phyloP scores from a whole-genome alignment of 2,329 filamentous ascomycete genomes.

The Alternaria arbusti region DNA sequence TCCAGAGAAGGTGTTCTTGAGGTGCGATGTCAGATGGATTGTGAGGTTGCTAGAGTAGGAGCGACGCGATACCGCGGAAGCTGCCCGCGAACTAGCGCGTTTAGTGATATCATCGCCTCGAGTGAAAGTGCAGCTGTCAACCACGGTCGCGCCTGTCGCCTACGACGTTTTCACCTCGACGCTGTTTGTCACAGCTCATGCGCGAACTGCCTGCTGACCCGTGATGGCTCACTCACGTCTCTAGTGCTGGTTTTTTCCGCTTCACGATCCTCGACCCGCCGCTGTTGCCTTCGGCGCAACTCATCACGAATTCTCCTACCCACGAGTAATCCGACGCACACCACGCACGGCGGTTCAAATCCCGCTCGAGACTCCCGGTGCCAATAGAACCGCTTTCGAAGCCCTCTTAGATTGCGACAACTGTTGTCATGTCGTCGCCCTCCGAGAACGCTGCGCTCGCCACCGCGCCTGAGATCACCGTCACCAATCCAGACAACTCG shows the following conservation, averaged over 20 bases:
- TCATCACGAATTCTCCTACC: background rate
- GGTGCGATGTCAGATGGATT: background rate
- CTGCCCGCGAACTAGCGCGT: conserved; percentile 28
- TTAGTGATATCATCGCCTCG: conserved; percentile 29
- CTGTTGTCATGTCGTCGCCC: conserved; percentile 16
- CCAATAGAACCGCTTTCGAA: background rate
- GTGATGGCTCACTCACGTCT: background rate
- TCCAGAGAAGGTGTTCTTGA: background rate
- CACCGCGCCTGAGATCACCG: conserved; percentile 15
- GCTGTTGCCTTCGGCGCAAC: conserved; percentile 24
- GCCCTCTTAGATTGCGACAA: background rate
- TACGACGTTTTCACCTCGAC: background rate
- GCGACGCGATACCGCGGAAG: conserved; percentile 8
- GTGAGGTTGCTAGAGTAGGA: background rate
- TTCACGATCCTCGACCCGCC: conserved; percentile 1
- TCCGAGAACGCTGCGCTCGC: conserved; percentile 11
- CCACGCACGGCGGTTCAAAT: background rate
- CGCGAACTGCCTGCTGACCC: background rate
- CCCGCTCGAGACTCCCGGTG: background rate
- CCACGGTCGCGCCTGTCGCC: background rate
- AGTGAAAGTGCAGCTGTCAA: conserved; percentile 3
- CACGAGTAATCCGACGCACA: background rate
- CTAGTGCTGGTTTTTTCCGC: background rate
- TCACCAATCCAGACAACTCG: conserved; percentile 10
- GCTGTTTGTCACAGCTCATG: background rate